Base-by-base conservation (phyloP, 1,139 yeast genomes). In the Candida labiduridarum region DNA sequence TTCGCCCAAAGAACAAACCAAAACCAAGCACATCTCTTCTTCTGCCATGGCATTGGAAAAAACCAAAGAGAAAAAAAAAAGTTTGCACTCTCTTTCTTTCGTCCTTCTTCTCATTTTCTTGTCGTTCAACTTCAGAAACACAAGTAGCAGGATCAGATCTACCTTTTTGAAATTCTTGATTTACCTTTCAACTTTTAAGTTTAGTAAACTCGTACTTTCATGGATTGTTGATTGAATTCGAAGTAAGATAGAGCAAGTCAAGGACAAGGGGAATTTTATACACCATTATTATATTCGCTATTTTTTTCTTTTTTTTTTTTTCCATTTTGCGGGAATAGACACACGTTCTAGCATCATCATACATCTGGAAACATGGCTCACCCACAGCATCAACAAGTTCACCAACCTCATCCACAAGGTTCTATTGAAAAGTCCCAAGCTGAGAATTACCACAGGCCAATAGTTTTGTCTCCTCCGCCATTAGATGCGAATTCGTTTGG, bases 401-500 rank as follows among this genome's bases (percentile, higher is more conserved):
- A 44, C n/a, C 27, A 38, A 35, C 29, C 29, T 8, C 38, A 42
- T 18, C 29, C 38, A 11, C 38, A 42, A 31, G 38, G 38, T 8
- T 31, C 36, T 6, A 36, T 34, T n/a, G 14, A 34, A 7, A 35
- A 41, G 18, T 29, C 54, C 16, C 47, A 54, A 9, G 38, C 49
- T 15, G 42, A 43, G 3, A 56, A 54, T 41, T 49, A 10, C 10
- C 69, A 64, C 45, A 62, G 74, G 49, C 78, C 78, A 31, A 74
- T 74, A 45, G 63, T 72, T 46, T 66, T 74, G 53, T 73, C 79
- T 19, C 78, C 78, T 15, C 75, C 77, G 2, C 75, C 76, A 2
- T 69, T 69, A 59, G 72, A 67, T 40, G 60, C 54, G 44, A 56
- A 11, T 39, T 15, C 47, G 1, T 39, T n/a, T 10, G 18, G 33